Conservation (phyloP, 768 basidiomycete genomes). For the Mycena venus region DNA sequence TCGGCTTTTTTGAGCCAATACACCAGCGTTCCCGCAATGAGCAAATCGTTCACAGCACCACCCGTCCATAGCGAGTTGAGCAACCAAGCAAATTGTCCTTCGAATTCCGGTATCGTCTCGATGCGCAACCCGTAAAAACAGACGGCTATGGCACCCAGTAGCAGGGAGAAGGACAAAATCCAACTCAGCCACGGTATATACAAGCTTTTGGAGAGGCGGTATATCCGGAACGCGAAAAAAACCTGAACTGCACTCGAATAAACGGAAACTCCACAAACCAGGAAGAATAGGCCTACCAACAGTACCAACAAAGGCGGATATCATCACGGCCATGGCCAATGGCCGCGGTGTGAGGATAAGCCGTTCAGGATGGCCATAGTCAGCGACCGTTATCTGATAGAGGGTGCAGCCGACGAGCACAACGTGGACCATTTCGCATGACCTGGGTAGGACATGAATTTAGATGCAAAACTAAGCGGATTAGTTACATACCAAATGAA, state of each 20-base stretch:
- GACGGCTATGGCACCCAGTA: slow-evolving; percentile 2
- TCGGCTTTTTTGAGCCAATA: slow-evolving; percentile 20
- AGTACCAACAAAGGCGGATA: slow-evolving; percentile 13
- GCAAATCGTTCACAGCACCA: slow-evolving; percentile 5
- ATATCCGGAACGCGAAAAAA: slow-evolving; percentile 14
- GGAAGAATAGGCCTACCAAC: not conserved
- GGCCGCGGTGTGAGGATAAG: slow-evolving; percentile 7
- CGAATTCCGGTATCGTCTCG: slow-evolving; percentile 7
- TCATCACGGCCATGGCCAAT: not conserved
- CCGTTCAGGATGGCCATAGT: not conserved
- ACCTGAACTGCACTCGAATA: not conserved
- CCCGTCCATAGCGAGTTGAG: slow-evolving; percentile 17
- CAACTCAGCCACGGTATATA: slow-evolving; percentile 19
- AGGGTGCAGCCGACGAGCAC: not conserved
- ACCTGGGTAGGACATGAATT: not conserved
- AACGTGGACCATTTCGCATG: slow-evolving; percentile 6
- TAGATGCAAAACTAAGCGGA: not conserved
- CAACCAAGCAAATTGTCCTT: not conserved
- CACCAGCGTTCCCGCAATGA: slow-evolving; percentile 9
- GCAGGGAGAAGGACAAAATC: slow-evolving; percentile 2
- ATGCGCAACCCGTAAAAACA: not conserved
- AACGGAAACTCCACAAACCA: not conserved
- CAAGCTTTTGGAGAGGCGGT: slow-evolving; percentile 2
- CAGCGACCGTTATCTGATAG: slow-evolving; percentile 8
- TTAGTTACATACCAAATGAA: not conserved